Evolutionary conservation across 2,329 filamentous ascomycete species (phyloP).

Genomic region (Curvularia hawaiiensis): DNA sequence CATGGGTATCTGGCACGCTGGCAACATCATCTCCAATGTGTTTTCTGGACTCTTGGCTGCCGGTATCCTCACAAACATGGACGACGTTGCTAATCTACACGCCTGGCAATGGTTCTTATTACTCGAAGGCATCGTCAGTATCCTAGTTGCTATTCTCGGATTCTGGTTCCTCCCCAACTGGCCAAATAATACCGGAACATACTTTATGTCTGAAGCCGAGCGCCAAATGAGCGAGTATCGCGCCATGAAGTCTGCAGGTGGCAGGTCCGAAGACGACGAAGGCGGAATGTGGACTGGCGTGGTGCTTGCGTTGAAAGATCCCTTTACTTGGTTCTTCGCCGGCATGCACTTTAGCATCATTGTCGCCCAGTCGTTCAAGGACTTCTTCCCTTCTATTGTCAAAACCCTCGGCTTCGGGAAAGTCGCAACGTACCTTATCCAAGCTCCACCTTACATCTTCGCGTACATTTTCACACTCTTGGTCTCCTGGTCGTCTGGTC

Average conservation of each 20-base stretch:
- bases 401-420: conserved; percentile 20
- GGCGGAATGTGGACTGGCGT: conserved; percentile 46
- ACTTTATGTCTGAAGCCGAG: conserved; percentile 18
- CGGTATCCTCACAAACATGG: conserved; percentile 54
- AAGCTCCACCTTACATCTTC: conserved; percentile 49
- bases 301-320: conserved; percentile 43
- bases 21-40: conserved; percentile 54
- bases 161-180: conserved; percentile 46
- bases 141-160: conserved; percentile 43
- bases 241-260: conserved; percentile 23
- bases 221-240: conserved; percentile 32
- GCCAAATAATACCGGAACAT: conserved; percentile 19
- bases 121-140: conserved; percentile 62
- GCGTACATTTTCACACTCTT: conserved; percentile 32
- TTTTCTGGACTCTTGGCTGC: conserved; percentile 54
- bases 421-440: conserved; percentile 47
- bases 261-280: conserved; percentile 34
- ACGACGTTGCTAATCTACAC: conserved; percentile 46
- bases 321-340: conserved; percentile 49
- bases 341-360: conserved; percentile 46
- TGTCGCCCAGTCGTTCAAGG: conserved; percentile 32
- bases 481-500: conserved; percentile 35
- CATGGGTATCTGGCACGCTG: conserved; percentile 55
- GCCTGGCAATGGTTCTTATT: conserved; percentile 55
- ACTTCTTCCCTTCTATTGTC: conserved; percentile 39